These are phyloP conservation scores for Rhizopogon salebrosus DNA, from an alignment of 768 basidiomycete species.

Conservation along the genomic window DNA sequence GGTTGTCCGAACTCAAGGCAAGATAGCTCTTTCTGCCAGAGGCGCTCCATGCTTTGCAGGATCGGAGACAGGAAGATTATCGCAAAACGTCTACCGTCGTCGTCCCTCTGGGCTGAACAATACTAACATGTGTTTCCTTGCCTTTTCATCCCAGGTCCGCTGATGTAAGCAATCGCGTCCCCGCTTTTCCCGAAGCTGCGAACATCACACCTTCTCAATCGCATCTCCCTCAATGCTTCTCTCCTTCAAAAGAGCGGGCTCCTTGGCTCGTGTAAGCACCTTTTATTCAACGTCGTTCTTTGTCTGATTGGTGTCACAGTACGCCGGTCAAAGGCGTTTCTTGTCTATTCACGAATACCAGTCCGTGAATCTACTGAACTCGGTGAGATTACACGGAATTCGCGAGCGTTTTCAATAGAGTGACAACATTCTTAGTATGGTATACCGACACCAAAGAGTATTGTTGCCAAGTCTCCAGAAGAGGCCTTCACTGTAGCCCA, in stretches of 20 bases:
- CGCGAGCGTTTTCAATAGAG: not conserved
- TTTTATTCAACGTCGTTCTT: not conserved
- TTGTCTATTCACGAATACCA: constrained; percentile 99
- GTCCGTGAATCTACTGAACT: constrained; percentile 90
- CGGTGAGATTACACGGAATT: constrained; percentile 44
- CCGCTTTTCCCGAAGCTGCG: constrained; percentile 13
- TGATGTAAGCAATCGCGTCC: constrained; percentile 33
- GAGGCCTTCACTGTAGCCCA: constrained; percentile 89
- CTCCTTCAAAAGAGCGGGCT: constrained; percentile 58
- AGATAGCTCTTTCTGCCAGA: constrained; percentile 58
- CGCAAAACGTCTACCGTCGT: constrained; percentile 60
- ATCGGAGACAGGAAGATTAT: constrained; percentile 69
- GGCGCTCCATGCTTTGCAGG: constrained; percentile 40
- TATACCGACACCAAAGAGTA: constrained; percentile 89
- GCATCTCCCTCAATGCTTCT: constrained; percentile 49
- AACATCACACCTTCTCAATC: constrained; percentile 4
- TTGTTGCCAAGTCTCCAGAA: constrained; percentile 79
- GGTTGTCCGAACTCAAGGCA: constrained; percentile 78
- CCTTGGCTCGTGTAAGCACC: constrained; percentile 54
- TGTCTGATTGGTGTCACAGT: constrained; percentile 1
- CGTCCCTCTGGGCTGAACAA: constrained; percentile 56
- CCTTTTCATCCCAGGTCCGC: constrained; percentile 17
- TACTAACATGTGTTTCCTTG: constrained; percentile 6
- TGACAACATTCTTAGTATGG: constrained; percentile 63
- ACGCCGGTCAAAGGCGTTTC: constrained; percentile 84